Evolutionary conservation across 345 rosid genomes (phyloP).

Genomic region (Eucalyptus regnans): DNA sequence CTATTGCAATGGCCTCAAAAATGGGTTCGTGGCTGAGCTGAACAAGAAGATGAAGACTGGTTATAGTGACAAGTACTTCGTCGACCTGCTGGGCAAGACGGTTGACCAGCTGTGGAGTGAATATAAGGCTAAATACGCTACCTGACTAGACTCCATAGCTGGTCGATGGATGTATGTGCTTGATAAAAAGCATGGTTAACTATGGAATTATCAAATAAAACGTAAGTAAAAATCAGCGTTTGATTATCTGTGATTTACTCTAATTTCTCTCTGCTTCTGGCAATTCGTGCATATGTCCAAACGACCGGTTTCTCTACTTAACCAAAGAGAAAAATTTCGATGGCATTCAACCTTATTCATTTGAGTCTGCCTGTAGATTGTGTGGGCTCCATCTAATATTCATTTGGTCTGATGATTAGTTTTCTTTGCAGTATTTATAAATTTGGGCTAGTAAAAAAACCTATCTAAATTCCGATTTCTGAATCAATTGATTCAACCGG

Average conservation of each 20-base stretch:
- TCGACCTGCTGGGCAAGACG: constrained; percentile 43
- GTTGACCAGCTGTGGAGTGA: constrained; percentile 61
- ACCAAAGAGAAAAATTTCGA: neutral
- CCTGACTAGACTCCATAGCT: neutral
- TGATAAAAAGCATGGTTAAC: neutral
- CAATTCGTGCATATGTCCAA: neutral
- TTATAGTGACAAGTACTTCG: constrained; percentile 29
- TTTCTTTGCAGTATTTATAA: too few species aligned
- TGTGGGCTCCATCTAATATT: neutral
- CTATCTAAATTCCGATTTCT: neutral
- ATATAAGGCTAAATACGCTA: constrained; percentile 49
- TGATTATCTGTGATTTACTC: neutral
- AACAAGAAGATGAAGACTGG: constrained; percentile 53
- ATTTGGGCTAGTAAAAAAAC: neutral
- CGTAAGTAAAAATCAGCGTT: neutral
- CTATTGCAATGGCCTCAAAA: constrained; percentile 34
- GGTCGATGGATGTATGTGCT: neutral
- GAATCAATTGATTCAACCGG: neutral
- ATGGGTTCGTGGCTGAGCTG: constrained; percentile 63
- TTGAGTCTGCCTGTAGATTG: neutral
- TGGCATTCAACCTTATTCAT: neutral
- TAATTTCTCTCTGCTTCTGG: neutral
- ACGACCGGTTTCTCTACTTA: neutral
- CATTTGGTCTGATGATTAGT: neutral
- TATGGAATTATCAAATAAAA: neutral